These are phyloP conservation scores for Zygotorulaspora sp. DNA, from an alignment of 805 yeast species.

Conservation along the genomic window DNA sequence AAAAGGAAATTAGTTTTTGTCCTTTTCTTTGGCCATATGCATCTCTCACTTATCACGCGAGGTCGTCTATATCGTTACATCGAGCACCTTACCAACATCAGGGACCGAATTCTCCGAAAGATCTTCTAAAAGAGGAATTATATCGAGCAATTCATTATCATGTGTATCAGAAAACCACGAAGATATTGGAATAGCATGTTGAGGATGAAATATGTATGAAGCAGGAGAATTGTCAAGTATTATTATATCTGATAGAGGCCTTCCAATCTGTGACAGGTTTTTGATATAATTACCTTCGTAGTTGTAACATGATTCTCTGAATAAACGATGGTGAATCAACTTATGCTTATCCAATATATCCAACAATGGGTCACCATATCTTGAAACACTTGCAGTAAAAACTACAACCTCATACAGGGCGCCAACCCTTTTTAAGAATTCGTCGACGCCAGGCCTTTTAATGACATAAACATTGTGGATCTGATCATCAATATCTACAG, in stretches of 20 bases:
- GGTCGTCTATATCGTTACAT: slow-evolving; percentile 48
- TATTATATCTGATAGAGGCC: slow-evolving; percentile 80
- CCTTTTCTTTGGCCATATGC: background rate
- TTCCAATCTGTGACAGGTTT: slow-evolving; percentile 87
- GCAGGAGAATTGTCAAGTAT: slow-evolving; percentile 98
- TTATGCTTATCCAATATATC: slow-evolving; percentile 78
- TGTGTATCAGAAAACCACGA: slow-evolving; percentile 98
- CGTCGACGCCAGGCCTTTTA: slow-evolving; percentile 97
- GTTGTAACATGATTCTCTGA: slow-evolving; percentile 90
- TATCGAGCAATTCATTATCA: slow-evolving; percentile 89
- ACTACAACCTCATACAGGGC: slow-evolving; percentile 90
- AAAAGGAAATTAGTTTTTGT: background rate
- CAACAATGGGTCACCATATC: slow-evolving; percentile 93
- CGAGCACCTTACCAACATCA: slow-evolving; percentile 82
- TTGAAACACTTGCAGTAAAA: slow-evolving; percentile 91
- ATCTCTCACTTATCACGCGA: too few relatives aligned
- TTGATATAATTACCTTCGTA: slow-evolving; percentile 94
- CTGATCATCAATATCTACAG: slow-evolving; percentile 92
- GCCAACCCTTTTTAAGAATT: slow-evolving; percentile 78
- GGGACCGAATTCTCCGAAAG: slow-evolving; percentile 66
- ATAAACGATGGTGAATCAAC: slow-evolving; percentile 82
- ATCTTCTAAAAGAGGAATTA: slow-evolving; percentile 87
- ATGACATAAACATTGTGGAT: slow-evolving; percentile 93
- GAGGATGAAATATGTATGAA: slow-evolving; percentile 96
- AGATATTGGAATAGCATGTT: slow-evolving; percentile 94